phyloP scores from a whole-genome alignment of 331 rosid genomes.

The Erythrophleum ivorense region DNA sequence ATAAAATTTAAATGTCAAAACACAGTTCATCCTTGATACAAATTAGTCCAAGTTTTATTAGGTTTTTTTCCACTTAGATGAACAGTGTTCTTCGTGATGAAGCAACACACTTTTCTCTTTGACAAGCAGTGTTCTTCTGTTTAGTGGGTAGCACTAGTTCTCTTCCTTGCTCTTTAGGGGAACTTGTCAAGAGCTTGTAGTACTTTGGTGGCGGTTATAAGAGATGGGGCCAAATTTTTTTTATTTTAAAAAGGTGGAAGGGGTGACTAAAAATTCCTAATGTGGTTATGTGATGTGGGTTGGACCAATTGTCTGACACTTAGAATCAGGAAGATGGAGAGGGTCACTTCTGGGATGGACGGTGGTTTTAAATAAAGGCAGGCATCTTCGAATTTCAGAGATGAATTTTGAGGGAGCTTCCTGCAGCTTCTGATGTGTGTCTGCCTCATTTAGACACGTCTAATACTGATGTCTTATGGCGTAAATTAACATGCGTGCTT shows the following conservation, averaged over 20 bases:
- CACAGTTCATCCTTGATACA: slow-evolving; percentile 21
- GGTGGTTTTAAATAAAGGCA: slow-evolving; percentile 15
- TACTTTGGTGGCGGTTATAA: slow-evolving; percentile 2
- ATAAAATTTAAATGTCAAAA: slow-evolving; percentile 19
- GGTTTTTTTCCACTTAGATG: neutral
- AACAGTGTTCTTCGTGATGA: neutral
- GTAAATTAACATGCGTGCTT: neutral
- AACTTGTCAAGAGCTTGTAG: slow-evolving; percentile 13
- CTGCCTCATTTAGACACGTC: neutral
- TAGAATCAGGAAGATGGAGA: neutral
- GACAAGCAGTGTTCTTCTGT: neutral
- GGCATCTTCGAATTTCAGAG: slow-evolving; percentile 13
- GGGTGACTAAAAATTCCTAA: neutral
- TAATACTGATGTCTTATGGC: neutral
- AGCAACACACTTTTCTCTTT: neutral
- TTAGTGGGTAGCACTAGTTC: slow-evolving; percentile 10
- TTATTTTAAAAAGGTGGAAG: neutral
- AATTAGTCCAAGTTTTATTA: slow-evolving; percentile 7
- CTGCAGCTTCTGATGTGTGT: neutral
- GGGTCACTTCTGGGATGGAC: neutral
- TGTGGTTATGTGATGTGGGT: neutral
- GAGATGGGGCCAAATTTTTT: neutral
- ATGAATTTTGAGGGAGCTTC: neutral
- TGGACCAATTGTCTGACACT: neutral
- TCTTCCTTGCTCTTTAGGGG: slow-evolving; percentile 1